phyloP scores from a whole-genome alignment of 768 basidiomycete genomes.

The Daedaleopsis sinensis region DNA sequence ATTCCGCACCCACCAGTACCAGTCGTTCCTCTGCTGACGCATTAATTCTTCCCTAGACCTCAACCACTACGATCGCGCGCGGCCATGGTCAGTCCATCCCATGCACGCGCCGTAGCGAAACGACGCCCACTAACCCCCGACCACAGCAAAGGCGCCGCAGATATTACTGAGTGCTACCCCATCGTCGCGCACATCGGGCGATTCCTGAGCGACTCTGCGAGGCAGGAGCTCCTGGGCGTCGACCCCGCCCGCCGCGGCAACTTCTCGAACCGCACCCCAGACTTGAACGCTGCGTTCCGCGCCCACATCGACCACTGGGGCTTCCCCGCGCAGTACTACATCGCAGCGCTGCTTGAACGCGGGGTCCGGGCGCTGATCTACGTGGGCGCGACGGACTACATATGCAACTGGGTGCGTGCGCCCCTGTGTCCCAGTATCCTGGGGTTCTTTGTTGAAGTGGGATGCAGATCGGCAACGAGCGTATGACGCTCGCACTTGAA shows the following conservation, averaged over 20 bases:
- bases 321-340: conserved; percentile 41
- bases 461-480: conserved; percentile 55
- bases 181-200: conserved; percentile 53
- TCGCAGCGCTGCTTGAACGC: conserved; percentile 56
- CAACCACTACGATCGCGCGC: conserved; percentile 14
- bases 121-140: too few relatives aligned
- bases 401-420: conserved; percentile 52
- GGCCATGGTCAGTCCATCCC: conserved; percentile 4
- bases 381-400: conserved; percentile 57
- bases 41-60: neutral
- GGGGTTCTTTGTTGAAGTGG: too few relatives aligned
- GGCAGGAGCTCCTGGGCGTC: conserved; percentile 64
- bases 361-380: conserved; percentile 56
- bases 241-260: conserved; percentile 45
- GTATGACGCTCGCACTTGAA: conserved; percentile 58
- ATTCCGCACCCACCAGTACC: conserved; percentile 10
- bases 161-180: conserved; percentile 60
- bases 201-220: conserved; percentile 63
- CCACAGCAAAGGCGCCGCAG: conserved; percentile 42
- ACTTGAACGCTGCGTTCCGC: conserved; percentile 53
- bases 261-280: conserved; percentile 42
- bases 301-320: conserved; percentile 41
- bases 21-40: conserved; percentile 20
- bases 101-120: neutral
- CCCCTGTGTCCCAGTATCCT: too few relatives aligned